Percentiles rank a stretch among this genome's conserved stretches.
Conservation (phyloP, 2,329 filamentous ascomycete genomes). For the Lachnellula hyalina region DNA sequence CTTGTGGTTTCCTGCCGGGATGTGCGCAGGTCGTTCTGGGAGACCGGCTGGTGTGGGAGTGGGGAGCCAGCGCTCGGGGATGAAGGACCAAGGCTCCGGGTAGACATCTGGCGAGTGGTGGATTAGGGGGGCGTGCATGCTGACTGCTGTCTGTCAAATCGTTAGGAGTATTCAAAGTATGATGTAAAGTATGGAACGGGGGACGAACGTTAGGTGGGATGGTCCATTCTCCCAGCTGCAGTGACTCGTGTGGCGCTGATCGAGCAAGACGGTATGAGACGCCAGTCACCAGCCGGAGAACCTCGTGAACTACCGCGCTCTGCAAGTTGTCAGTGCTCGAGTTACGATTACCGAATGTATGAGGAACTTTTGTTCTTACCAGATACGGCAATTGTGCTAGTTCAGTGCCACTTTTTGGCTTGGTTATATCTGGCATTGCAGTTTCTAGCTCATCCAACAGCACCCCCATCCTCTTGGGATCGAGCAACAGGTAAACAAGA, state of each 20-base stretch:
- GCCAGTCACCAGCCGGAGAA: constrained; percentile 8
- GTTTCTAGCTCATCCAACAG: constrained; percentile 27
- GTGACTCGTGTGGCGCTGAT: constrained; percentile 11
- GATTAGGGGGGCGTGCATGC: constrained; percentile 8
- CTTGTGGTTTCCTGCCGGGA: constrained; percentile 6
- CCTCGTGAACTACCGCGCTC: constrained; percentile 9
- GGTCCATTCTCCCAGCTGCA: constrained; percentile 6
- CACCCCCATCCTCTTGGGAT: constrained; percentile 19
- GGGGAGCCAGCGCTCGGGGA: constrained; percentile 15
- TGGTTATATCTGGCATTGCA: constrained; percentile 21
- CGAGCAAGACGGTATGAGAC: constrained; percentile 13
- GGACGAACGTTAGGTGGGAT: constrained; percentile 10
- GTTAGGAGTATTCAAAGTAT: background rate
- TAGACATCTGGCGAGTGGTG: constrained; percentile 10
- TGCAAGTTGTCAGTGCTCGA: background rate
- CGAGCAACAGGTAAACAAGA: constrained; percentile 28
- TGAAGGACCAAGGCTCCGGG: constrained; percentile 13
- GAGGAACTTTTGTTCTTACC: constrained; percentile 2
- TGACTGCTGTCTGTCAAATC: constrained; percentile 3
- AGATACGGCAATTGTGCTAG: constrained; percentile 40
- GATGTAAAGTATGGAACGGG: background rate
- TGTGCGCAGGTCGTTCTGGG: background rate
- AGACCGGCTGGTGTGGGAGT: background rate
- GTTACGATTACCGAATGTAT: background rate
- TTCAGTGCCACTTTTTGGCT: constrained; percentile 25